Percentiles rank a stretch among this genome's conserved stretches.
Evolutionary conservation across 306 rosid species (phyloP).

Genomic region (Pyrus pyrifolia): DNA sequence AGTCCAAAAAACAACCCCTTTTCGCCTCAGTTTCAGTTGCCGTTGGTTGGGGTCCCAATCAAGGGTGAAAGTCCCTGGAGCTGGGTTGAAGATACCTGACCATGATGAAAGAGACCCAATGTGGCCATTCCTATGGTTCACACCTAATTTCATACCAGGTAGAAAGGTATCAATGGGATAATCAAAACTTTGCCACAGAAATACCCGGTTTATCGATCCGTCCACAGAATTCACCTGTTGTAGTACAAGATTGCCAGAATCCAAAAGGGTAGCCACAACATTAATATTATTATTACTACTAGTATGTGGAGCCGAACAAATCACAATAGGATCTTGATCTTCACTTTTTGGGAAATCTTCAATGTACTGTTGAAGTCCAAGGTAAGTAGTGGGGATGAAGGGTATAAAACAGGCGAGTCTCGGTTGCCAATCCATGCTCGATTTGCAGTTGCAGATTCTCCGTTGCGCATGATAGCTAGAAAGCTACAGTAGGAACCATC

Average conservation of each 20-base stretch:
- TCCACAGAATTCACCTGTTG: not conserved
- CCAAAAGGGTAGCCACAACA: not conserved
- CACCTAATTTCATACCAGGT: constrained; percentile 2
- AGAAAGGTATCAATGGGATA: not conserved
- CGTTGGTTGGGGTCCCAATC: not conserved
- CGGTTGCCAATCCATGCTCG: not conserved
- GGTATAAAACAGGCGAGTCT: not conserved
- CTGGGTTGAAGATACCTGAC: not conserved
- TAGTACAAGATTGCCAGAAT: constrained; percentile 5
- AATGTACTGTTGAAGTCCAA: not conserved
- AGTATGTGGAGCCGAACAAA: not conserved
- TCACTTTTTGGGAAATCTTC: not conserved
- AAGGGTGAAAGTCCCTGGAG: not conserved
- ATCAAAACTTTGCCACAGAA: constrained; percentile 13
- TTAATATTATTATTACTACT: too few species aligned
- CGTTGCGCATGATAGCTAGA: not conserved
- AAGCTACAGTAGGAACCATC: not conserved
- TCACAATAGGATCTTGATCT: not conserved
- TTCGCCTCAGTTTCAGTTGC: not conserved
- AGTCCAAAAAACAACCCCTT: not conserved
- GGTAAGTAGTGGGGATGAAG: not conserved
- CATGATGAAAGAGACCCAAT: not conserved
- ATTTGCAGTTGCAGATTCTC: too few species aligned
- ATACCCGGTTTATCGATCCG: not conserved
- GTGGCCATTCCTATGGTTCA: not conserved